These are phyloP conservation scores for Paspalum notatum DNA, from an alignment of 176 grass and related monocot species.

Conservation along the genomic window DNA sequence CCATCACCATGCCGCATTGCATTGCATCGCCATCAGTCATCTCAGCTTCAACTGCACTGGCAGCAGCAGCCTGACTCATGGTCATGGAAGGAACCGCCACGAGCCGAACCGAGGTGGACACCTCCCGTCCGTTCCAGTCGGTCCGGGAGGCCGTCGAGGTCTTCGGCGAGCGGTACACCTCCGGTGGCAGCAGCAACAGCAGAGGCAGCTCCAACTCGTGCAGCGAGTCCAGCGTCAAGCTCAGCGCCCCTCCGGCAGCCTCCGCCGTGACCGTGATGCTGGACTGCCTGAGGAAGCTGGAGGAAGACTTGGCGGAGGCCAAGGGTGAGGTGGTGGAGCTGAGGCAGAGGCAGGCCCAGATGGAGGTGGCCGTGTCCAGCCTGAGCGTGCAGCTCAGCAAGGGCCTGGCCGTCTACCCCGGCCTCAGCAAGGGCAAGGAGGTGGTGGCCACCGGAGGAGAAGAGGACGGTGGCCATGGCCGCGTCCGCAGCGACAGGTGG, in stretches of 20 bases:
- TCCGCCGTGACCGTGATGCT: not conserved
- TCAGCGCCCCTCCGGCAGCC: not conserved
- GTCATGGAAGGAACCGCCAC: not conserved
- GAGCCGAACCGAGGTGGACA: slow-evolving; percentile 57
- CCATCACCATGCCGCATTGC: slow-evolving; percentile 12
- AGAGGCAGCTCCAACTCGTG: not conserved
- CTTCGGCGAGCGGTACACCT: slow-evolving; percentile 43
- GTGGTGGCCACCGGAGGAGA: not conserved
- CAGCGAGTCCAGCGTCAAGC: not conserved
- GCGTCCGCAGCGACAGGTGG: slow-evolving; percentile 55
- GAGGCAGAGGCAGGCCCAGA: slow-evolving; percentile 56
- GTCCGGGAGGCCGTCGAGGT: slow-evolving; percentile 61
- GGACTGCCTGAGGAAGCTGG: slow-evolving; percentile 53
- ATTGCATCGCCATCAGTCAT: not conserved
- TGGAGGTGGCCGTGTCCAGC: slow-evolving; percentile 54
- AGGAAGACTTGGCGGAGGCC: slow-evolving; percentile 46
- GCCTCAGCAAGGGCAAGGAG: slow-evolving; percentile 47
- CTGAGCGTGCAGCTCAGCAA: slow-evolving; percentile 48
- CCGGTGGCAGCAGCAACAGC: not conserved
- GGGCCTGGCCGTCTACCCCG: slow-evolving; percentile 41
- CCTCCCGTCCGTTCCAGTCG: slow-evolving; percentile 60
- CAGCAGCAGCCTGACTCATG: slow-evolving; percentile 1
- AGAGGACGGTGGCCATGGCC: slow-evolving; percentile 7
- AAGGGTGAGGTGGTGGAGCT: slow-evolving; percentile 52
- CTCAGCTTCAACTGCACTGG: not conserved